A percentile compares a stretch with the other conserved stretches of the same genome.
Evolutionary conservation across 2,329 filamentous ascomycete species (phyloP).

Genomic region (Diaporthe vaccinii): DNA sequence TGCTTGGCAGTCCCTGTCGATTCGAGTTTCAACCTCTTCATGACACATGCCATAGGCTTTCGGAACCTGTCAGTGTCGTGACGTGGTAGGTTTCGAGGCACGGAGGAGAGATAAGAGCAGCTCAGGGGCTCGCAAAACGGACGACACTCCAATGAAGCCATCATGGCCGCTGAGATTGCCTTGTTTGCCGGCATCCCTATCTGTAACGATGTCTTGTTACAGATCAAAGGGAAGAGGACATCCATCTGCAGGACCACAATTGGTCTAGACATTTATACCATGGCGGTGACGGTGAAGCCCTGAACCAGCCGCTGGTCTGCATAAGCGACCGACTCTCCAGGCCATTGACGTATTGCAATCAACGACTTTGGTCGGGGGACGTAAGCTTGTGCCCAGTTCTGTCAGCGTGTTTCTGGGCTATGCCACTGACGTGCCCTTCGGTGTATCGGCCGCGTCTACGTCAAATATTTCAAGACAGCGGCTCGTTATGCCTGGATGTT

Average conservation of each 20-base stretch:
- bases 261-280: background rate
- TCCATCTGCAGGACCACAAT: background rate
- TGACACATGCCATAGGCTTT: constrained; percentile 33
- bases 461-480: background rate
- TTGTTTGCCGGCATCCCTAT: constrained; percentile 23
- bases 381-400: background rate
- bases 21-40: constrained; percentile 27
- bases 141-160: constrained; percentile 1
- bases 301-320: background rate
- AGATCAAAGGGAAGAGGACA: background rate
- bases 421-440: background rate
- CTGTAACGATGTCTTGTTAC: constrained; percentile 12
- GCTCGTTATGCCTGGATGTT: background rate
- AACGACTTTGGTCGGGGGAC: background rate
- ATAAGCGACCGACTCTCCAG: background rate
- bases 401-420: background rate
- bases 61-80: constrained; percentile 27
- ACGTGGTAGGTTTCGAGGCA: constrained; percentile 30
- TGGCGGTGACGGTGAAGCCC: background rate
- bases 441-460: background rate
- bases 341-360: background rate
- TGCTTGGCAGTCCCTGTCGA: constrained; percentile 14
- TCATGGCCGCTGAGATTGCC: constrained; percentile 20
- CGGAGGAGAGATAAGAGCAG: background rate
- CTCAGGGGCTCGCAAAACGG: constrained; percentile 2